Percentiles rank a stretch among this genome's conserved stretches.
Evolutionary conservation across 352 stramenopile species (phyloP).

Genomic region (Globisporangium okanoganense): DNA sequence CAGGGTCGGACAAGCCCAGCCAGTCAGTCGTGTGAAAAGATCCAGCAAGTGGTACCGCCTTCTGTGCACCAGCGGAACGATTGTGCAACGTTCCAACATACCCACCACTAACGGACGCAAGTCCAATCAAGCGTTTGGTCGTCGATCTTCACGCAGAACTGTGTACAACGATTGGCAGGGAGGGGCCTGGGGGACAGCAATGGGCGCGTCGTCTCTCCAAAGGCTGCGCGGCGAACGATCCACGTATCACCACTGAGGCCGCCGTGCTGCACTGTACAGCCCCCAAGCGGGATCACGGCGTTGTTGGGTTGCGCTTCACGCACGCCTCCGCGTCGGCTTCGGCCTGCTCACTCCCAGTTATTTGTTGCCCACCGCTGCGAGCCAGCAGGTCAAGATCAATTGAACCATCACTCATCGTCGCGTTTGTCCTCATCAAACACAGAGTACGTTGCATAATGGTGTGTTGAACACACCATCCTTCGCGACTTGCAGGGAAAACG

Average conservation of each 20-base stretch:
- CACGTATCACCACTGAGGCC: slow-evolving; percentile 81
- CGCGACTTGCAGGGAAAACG: slow-evolving; percentile 96
- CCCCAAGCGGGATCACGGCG: slow-evolving; percentile 74
- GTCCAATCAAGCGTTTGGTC: slow-evolving; percentile 5
- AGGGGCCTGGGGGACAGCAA: too few species aligned
- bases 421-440: too few species aligned
- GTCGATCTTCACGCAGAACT: not conserved
- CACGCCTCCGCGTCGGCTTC: slow-evolving; percentile 74
- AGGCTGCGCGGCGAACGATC: slow-evolving; percentile 82
- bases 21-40: not conserved
- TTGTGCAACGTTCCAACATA: slow-evolving; percentile 9
- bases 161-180: too few species aligned
- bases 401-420: too few species aligned
- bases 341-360: slow-evolving; percentile 72
- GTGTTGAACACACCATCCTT: too few species aligned
- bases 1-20: not conserved
- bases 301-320: slow-evolving; percentile 69
- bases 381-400: too few species aligned
- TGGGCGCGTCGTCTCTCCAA: too few species aligned
- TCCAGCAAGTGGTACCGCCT: not conserved
- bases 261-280: slow-evolving; percentile 76
- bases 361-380: too few species aligned
- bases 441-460: too few species aligned
- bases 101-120: not conserved
- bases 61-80: not conserved